phyloP scores from a whole-genome alignment of 202 grass and related monocot species.

The Schoenoplectus tabernaemontani region DNA sequence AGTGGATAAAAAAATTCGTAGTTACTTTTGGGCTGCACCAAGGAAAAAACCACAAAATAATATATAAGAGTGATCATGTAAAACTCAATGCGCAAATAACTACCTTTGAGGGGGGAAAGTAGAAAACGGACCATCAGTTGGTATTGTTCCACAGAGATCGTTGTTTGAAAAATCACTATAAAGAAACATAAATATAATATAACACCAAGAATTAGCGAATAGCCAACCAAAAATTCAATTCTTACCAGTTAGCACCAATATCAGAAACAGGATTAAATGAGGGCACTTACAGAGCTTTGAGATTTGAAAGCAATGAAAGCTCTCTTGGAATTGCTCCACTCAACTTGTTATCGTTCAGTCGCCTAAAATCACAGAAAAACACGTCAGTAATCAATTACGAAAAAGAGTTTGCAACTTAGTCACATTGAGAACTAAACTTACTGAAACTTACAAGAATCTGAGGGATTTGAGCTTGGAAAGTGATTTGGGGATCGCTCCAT shows the following conservation, averaged over 20 bases:
- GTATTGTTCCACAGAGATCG: conserved; percentile 92
- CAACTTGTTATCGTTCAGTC: conserved; percentile 84
- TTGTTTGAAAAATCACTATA: conserved; percentile 85
- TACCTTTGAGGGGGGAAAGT: conserved; percentile 79
- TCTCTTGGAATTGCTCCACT: conserved; percentile 86
- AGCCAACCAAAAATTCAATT: neutral
- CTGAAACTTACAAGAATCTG: conserved; percentile 65
- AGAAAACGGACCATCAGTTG: conserved; percentile 82
- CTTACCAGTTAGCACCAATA: too few relatives aligned
- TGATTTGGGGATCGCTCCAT: conserved; percentile 66
- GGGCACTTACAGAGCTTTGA: conserved; percentile 86
- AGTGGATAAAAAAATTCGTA: conserved; percentile 25
- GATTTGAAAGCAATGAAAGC: conserved; percentile 65
- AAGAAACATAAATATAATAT: neutral
- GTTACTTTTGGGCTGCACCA: neutral
- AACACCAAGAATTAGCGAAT: conserved; percentile 4
- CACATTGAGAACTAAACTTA: neutral
- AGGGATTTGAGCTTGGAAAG: conserved; percentile 74
- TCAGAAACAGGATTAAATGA: conserved; percentile 7
- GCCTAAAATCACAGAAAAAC: conserved; percentile 38
- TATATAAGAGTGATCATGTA: neutral
- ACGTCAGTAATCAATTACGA: neutral
- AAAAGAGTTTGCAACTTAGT: neutral
- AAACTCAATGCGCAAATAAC: neutral
- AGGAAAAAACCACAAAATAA: neutral